Percentiles rank a stretch among this genome's conserved stretches.
These are phyloP conservation scores for Starmerella vaccinii DNA, from an alignment of 805 yeast genomes.

Conservation along the genomic window DNA sequence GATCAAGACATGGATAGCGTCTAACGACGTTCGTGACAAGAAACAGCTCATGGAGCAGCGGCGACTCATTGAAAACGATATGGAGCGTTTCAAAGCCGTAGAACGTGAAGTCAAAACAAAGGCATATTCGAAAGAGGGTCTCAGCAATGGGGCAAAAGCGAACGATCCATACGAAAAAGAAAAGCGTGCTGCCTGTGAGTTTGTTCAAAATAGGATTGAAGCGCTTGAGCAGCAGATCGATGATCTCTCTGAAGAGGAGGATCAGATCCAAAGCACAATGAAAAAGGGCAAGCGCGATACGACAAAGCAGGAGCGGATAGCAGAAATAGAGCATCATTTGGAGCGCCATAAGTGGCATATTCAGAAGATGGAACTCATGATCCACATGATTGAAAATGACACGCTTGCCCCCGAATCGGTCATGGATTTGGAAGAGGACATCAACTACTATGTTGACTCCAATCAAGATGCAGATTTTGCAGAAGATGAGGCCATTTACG, in stretches of 20 bases:
- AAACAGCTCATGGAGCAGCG: conserved; percentile 70
- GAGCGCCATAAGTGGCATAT: conserved; percentile 75
- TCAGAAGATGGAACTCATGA: conserved; percentile 62
- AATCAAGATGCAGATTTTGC: conserved; percentile 88
- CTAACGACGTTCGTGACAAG: conserved; percentile 84
- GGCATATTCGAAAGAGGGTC: conserved; percentile 87
- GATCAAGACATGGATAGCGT: conserved; percentile 87
- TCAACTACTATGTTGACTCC: conserved; percentile 84
- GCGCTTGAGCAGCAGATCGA: conserved; percentile 77
- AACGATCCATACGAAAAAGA: conserved; percentile 75
- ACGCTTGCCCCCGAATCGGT: conserved; percentile 68
- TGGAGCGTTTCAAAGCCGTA: conserved; percentile 92
- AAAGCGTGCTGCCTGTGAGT: conserved; percentile 60
- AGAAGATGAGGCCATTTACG: conserved; percentile 88
- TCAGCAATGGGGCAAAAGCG: conserved; percentile 43
- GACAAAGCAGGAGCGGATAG: conserved; percentile 46
- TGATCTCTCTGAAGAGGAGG: conserved; percentile 61
- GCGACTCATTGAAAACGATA: conserved; percentile 50
- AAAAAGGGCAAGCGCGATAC: conserved; percentile 54
- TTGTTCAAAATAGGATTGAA: conserved; percentile 60
- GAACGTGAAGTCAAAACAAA: conserved; percentile 89
- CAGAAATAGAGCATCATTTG: conserved; percentile 50
- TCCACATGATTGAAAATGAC: conserved; percentile 69
- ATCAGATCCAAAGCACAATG: conserved; percentile 40
- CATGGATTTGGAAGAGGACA: conserved; percentile 73